Conservation (phyloP, 441 rosid species). For the Breynia disticha region DNA sequence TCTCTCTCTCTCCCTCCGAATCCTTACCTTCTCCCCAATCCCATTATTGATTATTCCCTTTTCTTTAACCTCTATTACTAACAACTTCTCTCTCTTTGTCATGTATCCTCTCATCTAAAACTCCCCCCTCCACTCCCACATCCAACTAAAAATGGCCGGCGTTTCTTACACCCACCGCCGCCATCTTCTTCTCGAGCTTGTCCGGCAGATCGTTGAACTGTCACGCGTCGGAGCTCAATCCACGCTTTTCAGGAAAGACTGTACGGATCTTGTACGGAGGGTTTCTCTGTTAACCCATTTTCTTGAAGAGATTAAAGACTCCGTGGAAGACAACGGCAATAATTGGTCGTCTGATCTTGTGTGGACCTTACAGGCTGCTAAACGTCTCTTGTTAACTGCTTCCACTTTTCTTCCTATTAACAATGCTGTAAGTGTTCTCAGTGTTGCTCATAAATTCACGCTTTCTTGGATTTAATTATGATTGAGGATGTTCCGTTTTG, state of each 20-base stretch:
- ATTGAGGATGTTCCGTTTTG: neutral
- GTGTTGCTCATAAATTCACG: neutral
- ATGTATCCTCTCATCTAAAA: no score
- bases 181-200: constrained; percentile 28
- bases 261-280: constrained; percentile 74
- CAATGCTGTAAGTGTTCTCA: constrained; percentile 38
- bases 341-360: constrained; percentile 60
- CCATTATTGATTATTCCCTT: no score
- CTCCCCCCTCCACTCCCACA: no score
- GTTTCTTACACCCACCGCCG: no score
- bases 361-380: constrained; percentile 45
- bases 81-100: no score
- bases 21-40: no score
- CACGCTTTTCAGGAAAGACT: constrained; percentile 53
- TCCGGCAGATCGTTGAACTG: constrained; percentile 29
- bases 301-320: constrained; percentile 66
- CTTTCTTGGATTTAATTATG: neutral
- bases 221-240: constrained; percentile 11
- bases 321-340: neutral
- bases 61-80: no score
- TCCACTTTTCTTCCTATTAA: constrained; percentile 27
- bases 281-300: constrained; percentile 61
- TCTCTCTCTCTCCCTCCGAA: no score
- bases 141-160: no score
- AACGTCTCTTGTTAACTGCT: constrained; percentile 45